Evolutionary conservation across 345 rosid species (phyloP), one percentile per base, ranked within the genome.

Genomic region (Citrus maxima): DNA sequence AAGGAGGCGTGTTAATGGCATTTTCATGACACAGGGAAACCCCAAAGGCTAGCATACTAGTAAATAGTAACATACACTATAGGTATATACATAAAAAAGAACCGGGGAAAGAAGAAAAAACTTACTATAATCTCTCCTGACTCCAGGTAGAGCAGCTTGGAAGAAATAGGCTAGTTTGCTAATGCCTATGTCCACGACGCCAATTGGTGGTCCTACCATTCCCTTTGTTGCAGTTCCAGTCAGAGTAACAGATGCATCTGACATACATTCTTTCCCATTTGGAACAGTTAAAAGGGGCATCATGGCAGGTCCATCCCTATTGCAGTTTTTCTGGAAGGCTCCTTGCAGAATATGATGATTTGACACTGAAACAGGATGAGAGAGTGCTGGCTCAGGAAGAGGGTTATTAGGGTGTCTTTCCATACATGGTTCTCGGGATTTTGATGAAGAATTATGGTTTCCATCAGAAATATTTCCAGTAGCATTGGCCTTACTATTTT

Each of bases 121-220:
- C 81, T 70, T 87, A 86, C 89, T 74, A 40, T 77, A 84, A 70
- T 84, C 87, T 72, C 74, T 89, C 70, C 84, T 77, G 73, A 90
- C 83, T 79, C 94, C 93, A 2, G 94, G 91, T 78, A 90, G 75
- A 64, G 91, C 85, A 80, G 88, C 89, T 40, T 80, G 86, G 71
- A 90, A 92, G 72, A 88, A 82, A 80, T 87, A 90, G 7, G 97
- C 93, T 38, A 60, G 74, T 72, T 87, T 84, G 73, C 86, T 85
- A 42, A 86, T 71, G 38, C 97, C 94, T 27, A 90, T 84, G 84
- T 92, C 94, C n/a, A 88, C 79, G 40, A 79, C 81, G 59, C 97
- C 94, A 74, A 88, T 64, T 40, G 85, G 78, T 68, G 90, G 86
- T 64, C 94, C 89, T n/a, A 74, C 59, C 51, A 54, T 61, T 19